These are phyloP conservation scores for Dipteronia dyeriana DNA, from an alignment of 345 rosid genomes.

Conservation along the genomic window DNA sequence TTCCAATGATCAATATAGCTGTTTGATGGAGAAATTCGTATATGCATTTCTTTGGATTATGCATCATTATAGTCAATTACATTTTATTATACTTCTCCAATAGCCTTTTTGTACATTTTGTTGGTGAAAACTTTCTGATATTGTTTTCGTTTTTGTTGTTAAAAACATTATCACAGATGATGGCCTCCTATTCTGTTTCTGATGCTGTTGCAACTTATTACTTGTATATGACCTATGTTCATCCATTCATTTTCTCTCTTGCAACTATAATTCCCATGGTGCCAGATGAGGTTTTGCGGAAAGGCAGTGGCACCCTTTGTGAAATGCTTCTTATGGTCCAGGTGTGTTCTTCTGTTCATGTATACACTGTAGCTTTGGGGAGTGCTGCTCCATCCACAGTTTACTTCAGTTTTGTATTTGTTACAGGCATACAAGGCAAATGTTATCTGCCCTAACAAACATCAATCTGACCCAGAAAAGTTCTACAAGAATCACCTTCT, in stretches of 20 bases:
- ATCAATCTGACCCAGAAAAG: slow-evolving; percentile 88
- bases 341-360: slow-evolving; percentile 46
- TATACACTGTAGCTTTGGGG: slow-evolving; percentile 15
- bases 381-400: neutral
- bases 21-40: neutral
- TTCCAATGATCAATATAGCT: slow-evolving; percentile 5
- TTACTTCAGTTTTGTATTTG: slow-evolving; percentile 14
- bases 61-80: neutral
- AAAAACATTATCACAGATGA: slow-evolving; percentile 62
- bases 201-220: slow-evolving; percentile 97
- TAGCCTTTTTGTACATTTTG: slow-evolving; percentile 12
- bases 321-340: slow-evolving; percentile 99
- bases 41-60: neutral
- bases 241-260: slow-evolving; percentile 95
- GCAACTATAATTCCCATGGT: slow-evolving; percentile 98
- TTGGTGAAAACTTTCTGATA: slow-evolving; percentile 23
- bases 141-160: slow-evolving; percentile 24
- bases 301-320: slow-evolving; percentile 99
- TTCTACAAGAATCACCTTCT: slow-evolving; percentile 80
- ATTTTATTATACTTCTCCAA: neutral
- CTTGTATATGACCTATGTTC: slow-evolving; percentile 96
- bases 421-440: slow-evolving; percentile 85
- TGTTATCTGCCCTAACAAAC: slow-evolving; percentile 96
- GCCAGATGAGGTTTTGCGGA: slow-evolving; percentile 97
- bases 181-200: slow-evolving; percentile 99